Evolutionary conservation across 1,284 basidiomycete genomes (phyloP).

Genomic region (Pascua guehoae): DNA sequence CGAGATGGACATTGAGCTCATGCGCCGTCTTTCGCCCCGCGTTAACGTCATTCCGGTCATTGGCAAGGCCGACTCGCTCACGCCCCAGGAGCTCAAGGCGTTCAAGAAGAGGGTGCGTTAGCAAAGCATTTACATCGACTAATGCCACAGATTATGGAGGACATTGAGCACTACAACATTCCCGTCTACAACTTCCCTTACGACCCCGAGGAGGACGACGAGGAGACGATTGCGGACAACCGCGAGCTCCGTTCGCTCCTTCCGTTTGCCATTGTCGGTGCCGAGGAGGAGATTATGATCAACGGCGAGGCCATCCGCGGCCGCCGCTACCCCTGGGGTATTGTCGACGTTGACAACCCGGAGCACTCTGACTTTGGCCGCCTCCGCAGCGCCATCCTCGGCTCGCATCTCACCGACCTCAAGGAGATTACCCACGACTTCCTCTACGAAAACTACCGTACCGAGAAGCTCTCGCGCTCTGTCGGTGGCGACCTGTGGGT

Average conservation of each 20-base stretch:
- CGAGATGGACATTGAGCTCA: slow-evolving; percentile 98
- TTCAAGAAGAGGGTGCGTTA: slow-evolving; percentile 90
- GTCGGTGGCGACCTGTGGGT: slow-evolving; percentile 77
- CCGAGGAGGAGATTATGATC: slow-evolving; percentile 92
- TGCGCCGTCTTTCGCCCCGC: slow-evolving; percentile 90
- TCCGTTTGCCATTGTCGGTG: slow-evolving; percentile 96
- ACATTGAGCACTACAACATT: slow-evolving; percentile 97
- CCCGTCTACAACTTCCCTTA: slow-evolving; percentile 99
- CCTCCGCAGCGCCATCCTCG: slow-evolving; percentile 84
- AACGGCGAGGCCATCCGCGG: slow-evolving; percentile 88
- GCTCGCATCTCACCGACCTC: slow-evolving; percentile 90
- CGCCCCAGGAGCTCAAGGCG: slow-evolving; percentile 79
- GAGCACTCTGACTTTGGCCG: slow-evolving; percentile 96
- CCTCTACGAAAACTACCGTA: slow-evolving; percentile 67
- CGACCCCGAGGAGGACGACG: slow-evolving; percentile 97
- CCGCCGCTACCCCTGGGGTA: slow-evolving; percentile 93
- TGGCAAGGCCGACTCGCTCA: slow-evolving; percentile 94
- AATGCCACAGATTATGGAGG: slow-evolving; percentile 82
- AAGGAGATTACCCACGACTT: slow-evolving; percentile 93
- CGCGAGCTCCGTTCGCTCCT: slow-evolving; percentile 83
- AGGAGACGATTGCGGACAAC: slow-evolving; percentile 98
- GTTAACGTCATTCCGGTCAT: slow-evolving; percentile 99
- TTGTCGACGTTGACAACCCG: slow-evolving; percentile 97
- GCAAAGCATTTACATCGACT: background rate
- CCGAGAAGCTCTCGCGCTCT: slow-evolving; percentile 92